A percentile compares a stretch with the other conserved stretches of the same genome.
These are phyloP conservation scores for Litchi chinensis DNA, from an alignment of 345 rosid species.

Conservation along the genomic window DNA sequence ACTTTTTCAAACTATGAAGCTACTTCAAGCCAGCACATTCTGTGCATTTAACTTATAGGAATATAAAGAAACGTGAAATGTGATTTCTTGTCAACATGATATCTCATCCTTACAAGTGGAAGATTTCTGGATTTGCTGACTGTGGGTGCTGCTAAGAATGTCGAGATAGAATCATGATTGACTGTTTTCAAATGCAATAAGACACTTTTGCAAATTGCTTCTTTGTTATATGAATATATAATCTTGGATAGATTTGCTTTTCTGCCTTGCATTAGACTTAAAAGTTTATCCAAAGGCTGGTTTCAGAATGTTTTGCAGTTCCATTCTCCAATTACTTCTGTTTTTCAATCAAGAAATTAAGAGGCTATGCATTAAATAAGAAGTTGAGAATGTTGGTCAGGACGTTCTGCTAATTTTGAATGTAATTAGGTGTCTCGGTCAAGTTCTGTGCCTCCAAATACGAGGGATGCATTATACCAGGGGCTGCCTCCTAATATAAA, in stretches of 20 bases:
- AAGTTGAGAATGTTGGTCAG: not conserved
- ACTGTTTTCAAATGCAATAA: not conserved
- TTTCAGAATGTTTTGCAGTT: not conserved
- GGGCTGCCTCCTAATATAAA: slow-evolving; percentile 87
- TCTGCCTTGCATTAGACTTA: not conserved
- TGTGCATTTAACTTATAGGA: not conserved
- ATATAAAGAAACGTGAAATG: not conserved
- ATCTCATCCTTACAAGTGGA: not conserved
- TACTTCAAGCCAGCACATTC: too few relatives aligned
- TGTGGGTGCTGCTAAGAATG: not conserved
- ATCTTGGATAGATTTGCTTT: not conserved
- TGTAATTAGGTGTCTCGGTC: slow-evolving; percentile 83
- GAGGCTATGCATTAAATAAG: not conserved
- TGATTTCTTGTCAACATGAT: not conserved
- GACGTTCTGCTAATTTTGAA: slow-evolving; percentile 15
- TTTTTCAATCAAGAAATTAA: not conserved
- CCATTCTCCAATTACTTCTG: not conserved
- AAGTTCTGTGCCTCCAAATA: slow-evolving; percentile 88
- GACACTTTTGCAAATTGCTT: not conserved
- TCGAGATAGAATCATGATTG: not conserved
- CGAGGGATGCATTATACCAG: slow-evolving; percentile 94
- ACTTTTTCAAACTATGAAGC: too few relatives aligned
- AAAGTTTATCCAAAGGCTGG: not conserved
- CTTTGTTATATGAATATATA: not conserved
- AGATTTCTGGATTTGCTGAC: not conserved